Evolutionary conservation across 106 monocot species (phyloP).

Genomic region (Allium fistulosum): DNA sequence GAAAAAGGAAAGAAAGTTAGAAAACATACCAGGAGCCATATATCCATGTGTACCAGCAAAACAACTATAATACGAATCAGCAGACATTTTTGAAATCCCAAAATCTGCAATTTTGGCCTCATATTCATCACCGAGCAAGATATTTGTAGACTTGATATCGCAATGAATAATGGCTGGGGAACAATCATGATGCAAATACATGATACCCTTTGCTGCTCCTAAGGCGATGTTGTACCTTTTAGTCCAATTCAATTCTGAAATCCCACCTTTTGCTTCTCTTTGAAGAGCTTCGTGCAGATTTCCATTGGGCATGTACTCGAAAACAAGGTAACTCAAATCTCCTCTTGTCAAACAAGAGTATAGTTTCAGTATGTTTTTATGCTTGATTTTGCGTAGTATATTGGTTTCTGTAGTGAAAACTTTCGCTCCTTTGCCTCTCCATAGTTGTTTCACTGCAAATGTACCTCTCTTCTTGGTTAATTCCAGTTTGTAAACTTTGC

Average conservation of each 20-base stretch:
- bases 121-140: conserved; percentile 65
- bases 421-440: conserved; percentile 29
- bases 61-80: conserved; percentile 26
- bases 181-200: conserved; percentile 89
- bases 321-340: conserved; percentile 43
- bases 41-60: conserved; percentile 90
- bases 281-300: conserved; percentile 57
- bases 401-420: conserved; percentile 45
- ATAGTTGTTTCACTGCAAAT: conserved; percentile 69
- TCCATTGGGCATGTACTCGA: conserved; percentile 76
- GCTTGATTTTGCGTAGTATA: conserved; percentile 63
- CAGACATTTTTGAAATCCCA: conserved; percentile 58
- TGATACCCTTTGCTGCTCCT: conserved; percentile 70
- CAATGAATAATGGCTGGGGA: conserved; percentile 69
- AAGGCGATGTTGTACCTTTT: conserved; percentile 63
- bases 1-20: not conserved
- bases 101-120: conserved; percentile 86
- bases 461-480: conserved; percentile 35
- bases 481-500: conserved; percentile 57
- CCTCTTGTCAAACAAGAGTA: conserved; percentile 49
- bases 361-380: conserved; percentile 73
- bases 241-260: conserved; percentile 50
- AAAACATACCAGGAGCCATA: conserved; percentile 69
- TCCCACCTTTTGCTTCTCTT: conserved; percentile 21
- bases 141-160: conserved; percentile 76